These are phyloP conservation scores for Scalesia atractyloides DNA, from an alignment of 129 eudicot species.

Conservation along the genomic window DNA sequence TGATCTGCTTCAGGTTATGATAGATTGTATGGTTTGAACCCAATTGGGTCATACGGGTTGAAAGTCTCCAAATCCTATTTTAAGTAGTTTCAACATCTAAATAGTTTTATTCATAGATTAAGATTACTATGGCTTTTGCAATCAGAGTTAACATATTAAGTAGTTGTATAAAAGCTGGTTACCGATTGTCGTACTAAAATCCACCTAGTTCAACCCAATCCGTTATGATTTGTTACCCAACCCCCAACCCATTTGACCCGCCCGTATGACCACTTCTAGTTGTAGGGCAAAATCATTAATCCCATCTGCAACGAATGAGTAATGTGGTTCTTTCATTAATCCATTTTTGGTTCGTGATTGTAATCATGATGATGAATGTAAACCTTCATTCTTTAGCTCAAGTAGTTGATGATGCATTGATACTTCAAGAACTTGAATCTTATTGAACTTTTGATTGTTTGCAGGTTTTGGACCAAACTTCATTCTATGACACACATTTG, in stretches of 20 bases:
- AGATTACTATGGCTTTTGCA: too few relatives aligned
- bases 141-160: too few relatives aligned
- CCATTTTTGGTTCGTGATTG: not conserved
- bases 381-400: not conserved
- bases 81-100: too few relatives aligned
- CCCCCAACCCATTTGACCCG: not conserved
- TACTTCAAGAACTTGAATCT: slow-evolving; percentile 19
- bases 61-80: too few relatives aligned
- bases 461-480: slow-evolving; percentile 20
- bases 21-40: too few relatives aligned
- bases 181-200: not conserved
- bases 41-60: too few relatives aligned
- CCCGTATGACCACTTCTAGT: not conserved
- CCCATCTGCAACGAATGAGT: not conserved
- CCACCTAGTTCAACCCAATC: not conserved
- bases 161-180: not conserved
- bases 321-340: not conserved
- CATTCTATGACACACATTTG: not conserved
- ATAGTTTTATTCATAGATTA: too few relatives aligned
- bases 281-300: not conserved
- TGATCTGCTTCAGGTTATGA: too few relatives aligned
- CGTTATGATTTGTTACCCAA: not conserved
- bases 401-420: not conserved
- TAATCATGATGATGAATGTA: not conserved
- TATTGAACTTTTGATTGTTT: slow-evolving; percentile 9